Evolutionary conservation across 352 stramenopile species (phyloP).

Genomic region (Globisporangium echinulatum): DNA sequence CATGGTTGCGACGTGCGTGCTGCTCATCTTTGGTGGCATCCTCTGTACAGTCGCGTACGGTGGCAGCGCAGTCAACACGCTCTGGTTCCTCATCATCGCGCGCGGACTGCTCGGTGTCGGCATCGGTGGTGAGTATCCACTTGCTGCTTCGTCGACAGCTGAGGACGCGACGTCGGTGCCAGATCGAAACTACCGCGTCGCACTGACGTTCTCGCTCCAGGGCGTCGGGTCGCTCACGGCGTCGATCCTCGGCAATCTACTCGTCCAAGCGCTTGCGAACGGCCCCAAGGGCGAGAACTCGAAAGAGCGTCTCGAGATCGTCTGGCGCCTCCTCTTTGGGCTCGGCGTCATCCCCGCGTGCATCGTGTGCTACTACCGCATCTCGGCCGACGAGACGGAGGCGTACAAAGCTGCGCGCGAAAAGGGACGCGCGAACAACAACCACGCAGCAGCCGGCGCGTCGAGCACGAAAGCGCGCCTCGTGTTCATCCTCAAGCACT

Average conservation of each 20-base stretch:
- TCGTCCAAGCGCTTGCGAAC: constrained; percentile 38
- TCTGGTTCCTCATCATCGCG: constrained; percentile 59
- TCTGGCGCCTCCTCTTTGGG: constrained; percentile 63
- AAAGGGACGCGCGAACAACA: not conserved
- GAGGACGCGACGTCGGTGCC: constrained; percentile 44
- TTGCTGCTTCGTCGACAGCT: constrained; percentile 39
- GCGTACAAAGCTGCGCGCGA: constrained; percentile 26
- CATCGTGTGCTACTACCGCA: constrained; percentile 62
- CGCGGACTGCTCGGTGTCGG: constrained; percentile 58
- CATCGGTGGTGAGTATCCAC: constrained; percentile 45
- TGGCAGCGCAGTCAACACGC: constrained; percentile 24
- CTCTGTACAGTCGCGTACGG: constrained; percentile 54
- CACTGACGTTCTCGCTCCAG: constrained; percentile 58
- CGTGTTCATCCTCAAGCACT: constrained; percentile 42
- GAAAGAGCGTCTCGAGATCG: constrained; percentile 35
- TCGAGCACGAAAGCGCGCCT: constrained; percentile 12
- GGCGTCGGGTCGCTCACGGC: constrained; percentile 46
- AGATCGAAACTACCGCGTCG: constrained; percentile 43
- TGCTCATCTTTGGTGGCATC: constrained; percentile 60
- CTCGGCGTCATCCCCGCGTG: constrained; percentile 50
- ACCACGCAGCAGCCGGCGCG: not conserved
- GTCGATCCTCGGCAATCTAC: constrained; percentile 54
- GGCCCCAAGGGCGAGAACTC: constrained; percentile 31
- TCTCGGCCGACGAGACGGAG: constrained; percentile 56
- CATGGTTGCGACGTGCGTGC: constrained; percentile 61